Evolutionary conservation across 306 rosid genomes (phyloP), one percentile per base, ranked within the genome.

Genomic region (Comarum palustre): DNA sequence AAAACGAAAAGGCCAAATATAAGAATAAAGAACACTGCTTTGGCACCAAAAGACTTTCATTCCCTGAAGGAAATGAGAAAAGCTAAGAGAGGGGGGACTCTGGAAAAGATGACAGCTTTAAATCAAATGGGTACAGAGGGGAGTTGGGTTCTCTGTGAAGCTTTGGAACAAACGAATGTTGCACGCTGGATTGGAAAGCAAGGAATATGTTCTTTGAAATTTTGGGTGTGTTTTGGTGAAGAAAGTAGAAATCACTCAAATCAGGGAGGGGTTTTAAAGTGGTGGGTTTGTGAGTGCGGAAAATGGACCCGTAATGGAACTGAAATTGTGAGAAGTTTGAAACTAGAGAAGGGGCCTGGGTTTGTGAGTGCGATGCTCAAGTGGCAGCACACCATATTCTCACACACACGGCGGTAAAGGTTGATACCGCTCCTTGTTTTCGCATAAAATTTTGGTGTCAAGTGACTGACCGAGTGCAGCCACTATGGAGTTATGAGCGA

Each of bases 141-240:
- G 54, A 4, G 61, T 77, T 71, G 75, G 75, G 72, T 60, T 46
- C 72, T 43, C 42, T 71, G 29, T 13, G 11, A 54, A 64, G 68
- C 67, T 72, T 71, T 63, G 45, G 76, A 52, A 34, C 66, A 59
- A 70, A 54, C 55, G 46, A 74, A 48, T 4, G 65, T n/a, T 41
- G 34, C 29, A 39, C 61, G 68, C 62, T 34, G 27, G 65, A 75
- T 16, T 63, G 25, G 70, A 75, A 80, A 66, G 80, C 73, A 75
- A 80, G 55, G 83, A 70, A 75, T 80, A 80, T 69, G 57, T 80
- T 52, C 83, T 34, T 63, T 5, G 11, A 41, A 57, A 17, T 14
- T 52, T 73, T 34, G 24, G 47, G 20, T 67, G 5, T 8, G 13
- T 16, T 32, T 50, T 64, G 51, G 43, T 32, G 50, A 69, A 47